Base-by-base conservation (phyloP, 2,329 filamentous ascomycete species). In the Aspergillus sojae region DNA sequence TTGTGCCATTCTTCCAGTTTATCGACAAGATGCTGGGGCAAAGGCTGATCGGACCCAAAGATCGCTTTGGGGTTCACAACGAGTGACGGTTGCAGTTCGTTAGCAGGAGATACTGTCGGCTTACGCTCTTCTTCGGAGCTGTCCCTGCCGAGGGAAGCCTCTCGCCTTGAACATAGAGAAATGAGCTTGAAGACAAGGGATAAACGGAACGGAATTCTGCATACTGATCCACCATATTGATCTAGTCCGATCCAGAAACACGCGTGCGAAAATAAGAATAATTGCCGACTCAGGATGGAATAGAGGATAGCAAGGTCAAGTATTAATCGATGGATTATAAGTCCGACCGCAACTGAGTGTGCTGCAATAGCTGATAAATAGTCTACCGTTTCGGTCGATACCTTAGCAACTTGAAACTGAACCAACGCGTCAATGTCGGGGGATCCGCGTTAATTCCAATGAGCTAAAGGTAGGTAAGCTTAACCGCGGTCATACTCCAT, bases 1-100 rank as follows among this genome's bases (percentile, higher is more conserved):
- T 55, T 55, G 32, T 67, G 63, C 58, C 65, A 67, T 28, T 63
- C 61, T 16, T 68, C 57, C 16, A 70, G 54, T 3, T 64, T 28
- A 10, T 46, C 32, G 6, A 46, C 30, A 16, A 68, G 62, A 7
- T 62, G 62, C 5, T 28, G n/a, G 4, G 66, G 62, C 2, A 68
- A 45, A 5, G 55, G 53, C 6, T 26, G 41, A 19, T 62, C 32
- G 7, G 63, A 57, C n/a, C 55, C 60, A 4, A 28, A 57, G 4
- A 52, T 32, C 4, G 34, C 34, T 36, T 36, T 36, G 14, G 34
- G 34, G 34, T 36, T 36, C 34, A 36, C 34, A 16, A 36, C 34
- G 14, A 36, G 12, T 14, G 45, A 11, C 9, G 32, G 23, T 34
- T 19, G 9, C 19, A n/a, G 12, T 10, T 50, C 46, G 26, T 30